phyloP scores from a whole-genome alignment of 345 rosid species.

The Clausena lansium region DNA sequence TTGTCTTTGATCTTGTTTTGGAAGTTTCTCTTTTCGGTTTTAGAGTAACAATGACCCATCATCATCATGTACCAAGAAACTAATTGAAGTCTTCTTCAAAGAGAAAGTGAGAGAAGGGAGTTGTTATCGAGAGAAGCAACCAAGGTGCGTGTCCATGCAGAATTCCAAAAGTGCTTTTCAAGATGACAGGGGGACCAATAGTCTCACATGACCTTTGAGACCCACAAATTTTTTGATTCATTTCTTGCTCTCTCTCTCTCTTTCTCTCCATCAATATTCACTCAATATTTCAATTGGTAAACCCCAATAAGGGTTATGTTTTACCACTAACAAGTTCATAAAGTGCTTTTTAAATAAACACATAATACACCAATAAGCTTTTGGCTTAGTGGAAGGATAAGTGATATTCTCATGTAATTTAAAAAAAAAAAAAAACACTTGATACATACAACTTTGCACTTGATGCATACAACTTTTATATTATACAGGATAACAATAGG shows the following conservation, averaged over 20 bases:
- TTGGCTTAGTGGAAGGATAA: too few species aligned
- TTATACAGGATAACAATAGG: too few species aligned
- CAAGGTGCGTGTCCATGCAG: background rate
- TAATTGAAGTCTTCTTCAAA: background rate
- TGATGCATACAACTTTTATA: too few species aligned
- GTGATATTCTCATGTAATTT: too few species aligned
- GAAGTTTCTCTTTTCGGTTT: conserved; percentile 5
- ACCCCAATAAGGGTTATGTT: background rate
- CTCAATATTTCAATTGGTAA: background rate
- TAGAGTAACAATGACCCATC: background rate
- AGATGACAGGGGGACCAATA: background rate
- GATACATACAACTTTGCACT: too few species aligned
- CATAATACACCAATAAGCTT: too few species aligned
- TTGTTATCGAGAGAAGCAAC: background rate
- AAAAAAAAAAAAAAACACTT: too few species aligned
- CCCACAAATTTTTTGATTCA: background rate
- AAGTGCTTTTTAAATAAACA: background rate
- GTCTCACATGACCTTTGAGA: background rate
- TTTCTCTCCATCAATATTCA: background rate
- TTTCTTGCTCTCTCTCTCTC: background rate
- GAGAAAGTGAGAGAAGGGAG: background rate
- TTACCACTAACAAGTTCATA: background rate
- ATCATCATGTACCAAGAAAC: background rate
- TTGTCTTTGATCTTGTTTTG: conserved; percentile 8
- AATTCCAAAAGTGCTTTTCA: conserved; percentile 9